Base-by-base conservation (phyloP, 441 rosid genomes). In the Flueggea neowawraea region DNA sequence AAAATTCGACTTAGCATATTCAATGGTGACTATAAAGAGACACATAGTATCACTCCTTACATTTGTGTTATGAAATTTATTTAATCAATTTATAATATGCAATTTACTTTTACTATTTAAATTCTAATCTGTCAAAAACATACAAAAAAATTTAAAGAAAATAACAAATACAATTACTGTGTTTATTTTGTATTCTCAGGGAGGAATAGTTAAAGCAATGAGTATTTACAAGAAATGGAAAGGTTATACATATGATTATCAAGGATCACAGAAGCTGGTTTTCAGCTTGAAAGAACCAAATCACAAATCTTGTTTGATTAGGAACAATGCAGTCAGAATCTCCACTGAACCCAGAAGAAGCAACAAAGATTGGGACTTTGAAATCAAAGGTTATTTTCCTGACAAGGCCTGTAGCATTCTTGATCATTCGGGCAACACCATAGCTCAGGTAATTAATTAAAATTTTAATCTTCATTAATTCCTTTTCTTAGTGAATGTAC, bases 171-270 rank as follows among this genome's bases (percentile, higher is more conserved):
- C 3, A 7, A n/a, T 16, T 11, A 51, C 3, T 51, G 3, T 11
- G 15, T 12, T 12, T 0, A 51, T 3, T 2, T 63, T 33, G 33
- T 50, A 33, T 50, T 62, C 64, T 11, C 73, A 83, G 85, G 84
- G 80, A 72, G 97, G 97, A 36, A 64, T 84, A 51, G 76, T 90
- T 49, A 74, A 90, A 69, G 98, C 92, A 43, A 64, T 90, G 58
- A 78, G 89, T 75, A 64, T 88, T 16, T 66, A 86, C 48, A 84
- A 69, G 75, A 86, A 76, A 66, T 90, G 96, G 96, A 86, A 84
- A 63, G 88, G 90, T 22, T 90, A 84, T 76, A 69, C 62, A 17
- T 83, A 43, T 28, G 84, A 78, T 22, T 84, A 86, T 3, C 84
- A 82, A 73, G 94, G 85, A 57, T 22, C 73, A 44, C 79, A 78